phyloP scores from a whole-genome alignment of 805 yeast species.

The Barnettozyma vustinii region DNA sequence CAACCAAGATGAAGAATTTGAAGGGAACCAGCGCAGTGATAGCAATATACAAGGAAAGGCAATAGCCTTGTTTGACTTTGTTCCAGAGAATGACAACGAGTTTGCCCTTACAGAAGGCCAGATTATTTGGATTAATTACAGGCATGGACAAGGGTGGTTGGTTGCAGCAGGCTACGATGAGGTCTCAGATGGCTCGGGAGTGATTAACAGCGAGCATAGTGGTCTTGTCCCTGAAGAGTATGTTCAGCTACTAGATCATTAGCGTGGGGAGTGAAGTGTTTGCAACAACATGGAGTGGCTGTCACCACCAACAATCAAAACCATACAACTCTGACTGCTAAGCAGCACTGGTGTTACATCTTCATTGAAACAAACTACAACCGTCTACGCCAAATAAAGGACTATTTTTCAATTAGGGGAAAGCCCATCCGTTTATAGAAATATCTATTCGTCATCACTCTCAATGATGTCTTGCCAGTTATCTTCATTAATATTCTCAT shows the following conservation, averaged over 20 bases:
- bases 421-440: background rate
- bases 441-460: slow-evolving; percentile 28
- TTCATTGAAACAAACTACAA: slow-evolving; percentile 6
- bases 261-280: background rate
- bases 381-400: background rate
- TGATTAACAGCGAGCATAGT: slow-evolving; percentile 31
- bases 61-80: slow-evolving; percentile 81
- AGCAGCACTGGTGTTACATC: background rate
- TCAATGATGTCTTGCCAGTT: slow-evolving; percentile 52
- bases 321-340: background rate
- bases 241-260: slow-evolving; percentile 45
- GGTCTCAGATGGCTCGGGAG: slow-evolving; percentile 52
- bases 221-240: slow-evolving; percentile 96
- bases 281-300: background rate
- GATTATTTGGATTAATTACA: slow-evolving; percentile 73
- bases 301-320: background rate
- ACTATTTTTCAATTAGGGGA: background rate
- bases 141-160: slow-evolving; percentile 98
- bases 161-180: slow-evolving; percentile 52
- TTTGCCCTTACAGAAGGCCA: slow-evolving; percentile 76
- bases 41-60: slow-evolving; percentile 51
- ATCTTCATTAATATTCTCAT: slow-evolving; percentile 27
- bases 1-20: background rate
- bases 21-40: background rate
- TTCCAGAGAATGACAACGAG: slow-evolving; percentile 93